Conservation (phyloP, 2,329 filamentous ascomycete genomes). For the Cercospora sojina region DNA sequence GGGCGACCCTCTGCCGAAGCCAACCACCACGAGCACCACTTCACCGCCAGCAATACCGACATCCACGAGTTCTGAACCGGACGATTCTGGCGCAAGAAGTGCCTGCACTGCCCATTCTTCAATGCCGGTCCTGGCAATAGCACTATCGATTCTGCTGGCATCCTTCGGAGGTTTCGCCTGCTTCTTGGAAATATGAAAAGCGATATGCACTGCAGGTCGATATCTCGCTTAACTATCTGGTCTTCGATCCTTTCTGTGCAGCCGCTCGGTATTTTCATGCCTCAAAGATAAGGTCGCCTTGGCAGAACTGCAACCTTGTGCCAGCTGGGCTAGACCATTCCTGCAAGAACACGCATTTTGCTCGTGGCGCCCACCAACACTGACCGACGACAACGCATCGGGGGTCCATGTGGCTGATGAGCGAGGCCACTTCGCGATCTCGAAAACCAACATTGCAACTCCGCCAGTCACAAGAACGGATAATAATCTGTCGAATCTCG, state of each 20-base stretch:
- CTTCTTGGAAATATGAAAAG: neutral
- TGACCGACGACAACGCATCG: neutral
- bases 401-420: neutral
- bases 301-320: neutral
- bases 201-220: neutral
- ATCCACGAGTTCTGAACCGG: neutral
- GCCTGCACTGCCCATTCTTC: neutral
- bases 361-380: neutral
- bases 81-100: neutral
- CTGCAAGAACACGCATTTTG: neutral
- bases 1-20: slow-evolving; percentile 1
- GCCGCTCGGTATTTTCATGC: neutral
- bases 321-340: neutral
- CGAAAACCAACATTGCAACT: neutral
- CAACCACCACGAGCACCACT: neutral
- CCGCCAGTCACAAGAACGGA: neutral
- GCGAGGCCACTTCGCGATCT: neutral
- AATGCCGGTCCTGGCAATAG: neutral
- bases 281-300: neutral
- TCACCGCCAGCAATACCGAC: neutral
- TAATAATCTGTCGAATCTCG: neutral
- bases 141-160: neutral
- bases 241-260: neutral
- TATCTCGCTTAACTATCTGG: neutral
- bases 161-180: neutral